phyloP scores from a whole-genome alignment of 73 alveolate genomes.

The Symbiodinium natans region DNA sequence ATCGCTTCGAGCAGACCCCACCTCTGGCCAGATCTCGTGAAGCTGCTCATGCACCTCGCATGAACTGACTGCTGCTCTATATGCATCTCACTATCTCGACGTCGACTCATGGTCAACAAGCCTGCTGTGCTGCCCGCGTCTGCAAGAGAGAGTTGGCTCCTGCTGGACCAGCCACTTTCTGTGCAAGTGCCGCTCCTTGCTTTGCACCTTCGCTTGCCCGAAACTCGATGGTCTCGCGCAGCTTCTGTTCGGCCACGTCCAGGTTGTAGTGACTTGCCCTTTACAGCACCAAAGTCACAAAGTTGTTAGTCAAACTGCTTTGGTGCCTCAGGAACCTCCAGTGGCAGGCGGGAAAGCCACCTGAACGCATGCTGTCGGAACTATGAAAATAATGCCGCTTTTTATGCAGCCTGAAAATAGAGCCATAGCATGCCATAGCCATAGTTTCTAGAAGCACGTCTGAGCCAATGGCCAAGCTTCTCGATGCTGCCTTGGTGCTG shows the following conservation, averaged over 20 bases:
- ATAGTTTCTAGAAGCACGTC: background rate
- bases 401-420: no score
- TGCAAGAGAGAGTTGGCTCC: background rate
- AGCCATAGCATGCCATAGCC: no score
- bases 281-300: no score
- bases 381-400: no score
- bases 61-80: no score
- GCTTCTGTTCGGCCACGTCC: background rate
- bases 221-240: background rate
- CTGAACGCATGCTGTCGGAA: background rate
- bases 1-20: background rate
- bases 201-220: background rate
- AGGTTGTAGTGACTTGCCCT: conserved; percentile 3
- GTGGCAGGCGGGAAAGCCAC: background rate
- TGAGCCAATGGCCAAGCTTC: background rate
- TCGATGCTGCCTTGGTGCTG: background rate
- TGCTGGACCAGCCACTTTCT: background rate
- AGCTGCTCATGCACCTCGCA: conserved; percentile 2
- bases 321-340: conserved; percentile 1
- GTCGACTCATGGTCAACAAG: no score
- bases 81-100: no score
- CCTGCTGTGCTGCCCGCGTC: background rate
- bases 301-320: no score
- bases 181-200: no score
- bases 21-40: background rate